Evolutionary conservation across 345 rosid species (phyloP).

Genomic region (Camelina laxa): DNA sequence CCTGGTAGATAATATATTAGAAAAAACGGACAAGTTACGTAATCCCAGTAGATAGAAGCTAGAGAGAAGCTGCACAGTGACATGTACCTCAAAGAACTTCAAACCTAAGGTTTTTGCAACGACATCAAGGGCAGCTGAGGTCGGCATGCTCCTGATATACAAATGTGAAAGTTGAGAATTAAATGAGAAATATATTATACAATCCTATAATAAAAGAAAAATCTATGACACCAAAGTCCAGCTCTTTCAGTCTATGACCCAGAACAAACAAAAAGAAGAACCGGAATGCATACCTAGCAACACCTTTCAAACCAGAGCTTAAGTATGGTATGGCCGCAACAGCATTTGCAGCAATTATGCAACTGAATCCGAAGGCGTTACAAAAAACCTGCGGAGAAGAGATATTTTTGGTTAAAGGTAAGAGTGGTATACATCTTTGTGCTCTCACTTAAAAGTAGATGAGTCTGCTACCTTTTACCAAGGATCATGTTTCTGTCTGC

Average conservation of each 20-base stretch:
- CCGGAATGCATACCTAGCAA: constrained; percentile 68
- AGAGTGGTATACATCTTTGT: background rate
- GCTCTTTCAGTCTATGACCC: background rate
- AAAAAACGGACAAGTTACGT: background rate
- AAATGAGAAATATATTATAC: background rate
- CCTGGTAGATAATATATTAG: constrained; percentile 48
- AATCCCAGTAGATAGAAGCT: background rate
- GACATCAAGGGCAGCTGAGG: constrained; percentile 98
- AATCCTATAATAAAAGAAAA: constrained; percentile 1
- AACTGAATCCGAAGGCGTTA: constrained; percentile 95
- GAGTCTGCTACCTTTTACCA: constrained; percentile 72
- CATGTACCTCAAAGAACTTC: constrained; percentile 92
- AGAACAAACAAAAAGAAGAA: background rate
- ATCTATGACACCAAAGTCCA: background rate
- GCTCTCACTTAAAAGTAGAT: background rate
- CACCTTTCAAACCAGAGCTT: constrained; percentile 89
- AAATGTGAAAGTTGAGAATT: background rate
- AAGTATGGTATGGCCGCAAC: constrained; percentile 84
- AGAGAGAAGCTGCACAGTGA: constrained; percentile 2
- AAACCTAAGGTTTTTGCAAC: constrained; percentile 83
- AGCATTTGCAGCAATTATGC: constrained; percentile 97
- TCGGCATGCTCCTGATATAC: constrained; percentile 95
- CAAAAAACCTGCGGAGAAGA: constrained; percentile 71
- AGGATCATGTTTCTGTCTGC: constrained; percentile 98
- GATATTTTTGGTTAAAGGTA: constrained; percentile 8